Percentiles rank a stretch among this genome's conserved stretches.
Conservation (phyloP, 768 basidiomycete species). For the Suillus alpinus region DNA sequence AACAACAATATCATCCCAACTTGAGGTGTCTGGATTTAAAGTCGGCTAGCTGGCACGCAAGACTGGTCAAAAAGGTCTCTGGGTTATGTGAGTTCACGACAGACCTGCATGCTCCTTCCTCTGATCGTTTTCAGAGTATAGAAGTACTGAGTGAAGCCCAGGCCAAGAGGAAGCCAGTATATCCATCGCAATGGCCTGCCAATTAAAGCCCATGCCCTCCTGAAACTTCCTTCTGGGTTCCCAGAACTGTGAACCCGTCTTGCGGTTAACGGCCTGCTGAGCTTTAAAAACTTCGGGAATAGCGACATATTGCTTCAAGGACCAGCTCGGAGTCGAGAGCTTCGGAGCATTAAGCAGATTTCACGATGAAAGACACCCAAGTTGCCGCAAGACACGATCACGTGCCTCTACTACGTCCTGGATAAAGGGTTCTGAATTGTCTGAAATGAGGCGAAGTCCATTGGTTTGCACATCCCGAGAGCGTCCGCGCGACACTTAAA, state of each 20-base stretch:
- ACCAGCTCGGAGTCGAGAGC: background rate
- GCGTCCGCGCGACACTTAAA: background rate
- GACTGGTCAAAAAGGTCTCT: background rate
- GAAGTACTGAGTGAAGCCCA: constrained; percentile 48
- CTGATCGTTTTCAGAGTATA: constrained; percentile 52
- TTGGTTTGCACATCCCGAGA: background rate
- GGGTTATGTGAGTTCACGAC: constrained; percentile 8
- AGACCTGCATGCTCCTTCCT: constrained; percentile 76
- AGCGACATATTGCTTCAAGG: background rate
- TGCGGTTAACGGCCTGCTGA: background rate
- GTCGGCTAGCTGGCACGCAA: constrained; percentile 55
- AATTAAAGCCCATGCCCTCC: background rate
- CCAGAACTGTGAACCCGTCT: background rate
- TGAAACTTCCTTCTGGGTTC: background rate
- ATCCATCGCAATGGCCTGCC: background rate
- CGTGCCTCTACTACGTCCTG: background rate
- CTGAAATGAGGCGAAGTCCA: background rate
- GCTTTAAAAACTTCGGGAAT: background rate
- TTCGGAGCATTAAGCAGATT: no score
- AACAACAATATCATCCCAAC: constrained; percentile 57
- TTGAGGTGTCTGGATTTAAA: constrained; percentile 68
- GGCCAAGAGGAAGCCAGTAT: constrained; percentile 57
- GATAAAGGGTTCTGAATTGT: no score
- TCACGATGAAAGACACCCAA: background rate
- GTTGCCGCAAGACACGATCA: background rate